Conservation (phyloP, 495 filamentous ascomycete genomes). For the Aspergillus diversus region DNA sequence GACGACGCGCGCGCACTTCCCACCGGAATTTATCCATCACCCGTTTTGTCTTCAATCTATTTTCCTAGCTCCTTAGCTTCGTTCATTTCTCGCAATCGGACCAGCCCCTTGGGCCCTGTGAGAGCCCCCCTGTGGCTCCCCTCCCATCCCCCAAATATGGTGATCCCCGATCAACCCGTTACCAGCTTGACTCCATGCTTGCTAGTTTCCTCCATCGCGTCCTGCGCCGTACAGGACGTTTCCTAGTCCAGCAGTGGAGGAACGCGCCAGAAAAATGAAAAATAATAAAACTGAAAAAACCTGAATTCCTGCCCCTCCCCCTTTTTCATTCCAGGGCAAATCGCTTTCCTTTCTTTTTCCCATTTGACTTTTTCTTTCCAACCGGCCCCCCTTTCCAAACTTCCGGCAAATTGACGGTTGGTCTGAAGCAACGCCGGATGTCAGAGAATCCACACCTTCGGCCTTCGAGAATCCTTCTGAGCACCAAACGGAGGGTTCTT, state of each 20-base stretch:
- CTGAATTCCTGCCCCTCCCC: conserved; percentile 23
- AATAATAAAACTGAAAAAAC: neutral
- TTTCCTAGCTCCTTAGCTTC: neutral
- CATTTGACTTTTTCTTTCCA: neutral
- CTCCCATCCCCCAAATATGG: conserved; percentile 1
- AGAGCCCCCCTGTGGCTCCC: neutral
- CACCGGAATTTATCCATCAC: neutral
- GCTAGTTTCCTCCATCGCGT: neutral
- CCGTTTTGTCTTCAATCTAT: neutral
- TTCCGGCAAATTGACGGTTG: conserved; percentile 17
- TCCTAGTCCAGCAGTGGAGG: neutral
- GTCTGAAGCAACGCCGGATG: conserved; percentile 15
- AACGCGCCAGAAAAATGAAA: neutral
- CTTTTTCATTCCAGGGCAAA: conserved; percentile 20
- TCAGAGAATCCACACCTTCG: conserved; percentile 11
- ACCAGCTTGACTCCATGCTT: neutral
- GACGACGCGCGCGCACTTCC: neutral
- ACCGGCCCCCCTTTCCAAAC: conserved; percentile 25
- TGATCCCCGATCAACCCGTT: conserved; percentile 10
- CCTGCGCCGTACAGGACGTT: neutral
- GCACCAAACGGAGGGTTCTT: conserved; percentile 9
- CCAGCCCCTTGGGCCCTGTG: conserved; percentile 13
- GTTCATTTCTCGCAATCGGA: conserved; percentile 6
- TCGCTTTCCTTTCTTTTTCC: neutral
- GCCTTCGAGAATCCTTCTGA: conserved; percentile 24